Conservation (phyloP, 108 stramenopile genomes). For the Cylindrotheca closterium region DNA sequence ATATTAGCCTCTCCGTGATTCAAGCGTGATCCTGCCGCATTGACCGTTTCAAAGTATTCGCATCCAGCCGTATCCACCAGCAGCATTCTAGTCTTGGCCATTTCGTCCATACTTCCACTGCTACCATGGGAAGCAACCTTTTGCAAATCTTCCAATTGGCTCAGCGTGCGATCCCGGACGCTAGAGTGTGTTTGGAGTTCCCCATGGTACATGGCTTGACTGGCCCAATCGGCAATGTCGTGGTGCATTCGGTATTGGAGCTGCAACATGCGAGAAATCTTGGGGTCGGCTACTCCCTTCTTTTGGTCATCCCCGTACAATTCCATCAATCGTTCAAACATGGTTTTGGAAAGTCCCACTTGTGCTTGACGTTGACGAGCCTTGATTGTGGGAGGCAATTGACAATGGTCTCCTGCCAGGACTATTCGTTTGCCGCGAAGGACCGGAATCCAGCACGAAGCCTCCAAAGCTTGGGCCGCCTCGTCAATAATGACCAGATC, state of each 20-base stretch:
- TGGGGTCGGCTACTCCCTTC: background rate
- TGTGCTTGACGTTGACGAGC: slow-evolving; percentile 46
- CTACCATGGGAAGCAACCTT: slow-evolving; percentile 1
- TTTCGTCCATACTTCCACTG: slow-evolving; percentile 13
- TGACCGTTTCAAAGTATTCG: slow-evolving; percentile 79
- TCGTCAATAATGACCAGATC: slow-evolving; percentile 99
- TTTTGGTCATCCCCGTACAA: slow-evolving; percentile 44
- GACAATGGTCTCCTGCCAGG: slow-evolving; percentile 96
- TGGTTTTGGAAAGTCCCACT: slow-evolving; percentile 75
- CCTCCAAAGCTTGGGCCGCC: slow-evolving; percentile 96
- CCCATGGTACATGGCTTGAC: slow-evolving; percentile 84
- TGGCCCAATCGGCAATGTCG: slow-evolving; percentile 92
- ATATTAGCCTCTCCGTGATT: slow-evolving; percentile 83
- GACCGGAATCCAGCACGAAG: slow-evolving; percentile 93
- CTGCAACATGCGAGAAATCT: slow-evolving; percentile 79
- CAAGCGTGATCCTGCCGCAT: slow-evolving; percentile 72
- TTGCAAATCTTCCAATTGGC: slow-evolving; percentile 34
- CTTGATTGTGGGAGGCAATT: slow-evolving; percentile 96
- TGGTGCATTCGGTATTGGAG: slow-evolving; percentile 98
- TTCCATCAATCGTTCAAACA: slow-evolving; percentile 94
- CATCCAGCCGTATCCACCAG: slow-evolving; percentile 96
- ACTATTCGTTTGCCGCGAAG: slow-evolving; percentile 80
- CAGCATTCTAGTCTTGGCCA: slow-evolving; percentile 55
- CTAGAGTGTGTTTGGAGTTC: slow-evolving; percentile 61
- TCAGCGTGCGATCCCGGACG: slow-evolving; percentile 50